Conservation (phyloP, 441 rosid genomes). For the Corymbia calophylla region DNA sequence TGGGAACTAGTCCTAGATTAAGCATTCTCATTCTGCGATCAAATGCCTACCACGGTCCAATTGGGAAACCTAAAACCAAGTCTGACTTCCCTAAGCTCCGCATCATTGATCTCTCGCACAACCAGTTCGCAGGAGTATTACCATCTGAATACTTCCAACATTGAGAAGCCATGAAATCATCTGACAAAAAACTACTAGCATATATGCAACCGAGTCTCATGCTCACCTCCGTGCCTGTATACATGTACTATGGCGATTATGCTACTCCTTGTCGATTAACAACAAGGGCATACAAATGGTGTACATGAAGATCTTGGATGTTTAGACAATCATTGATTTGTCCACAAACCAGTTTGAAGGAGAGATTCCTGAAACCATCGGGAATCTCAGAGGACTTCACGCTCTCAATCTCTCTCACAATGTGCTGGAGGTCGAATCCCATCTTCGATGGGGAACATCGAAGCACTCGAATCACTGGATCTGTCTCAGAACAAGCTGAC, state of each 20-base stretch:
- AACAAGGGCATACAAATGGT: neutral
- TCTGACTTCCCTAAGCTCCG: neutral
- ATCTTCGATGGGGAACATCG: neutral
- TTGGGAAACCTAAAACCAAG: neutral
- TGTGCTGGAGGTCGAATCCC: neutral
- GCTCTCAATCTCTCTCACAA: neutral
- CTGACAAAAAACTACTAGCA: neutral
- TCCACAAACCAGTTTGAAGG: neutral
- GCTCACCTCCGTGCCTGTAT: neutral
- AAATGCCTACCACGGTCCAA: neutral
- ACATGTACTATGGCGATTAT: neutral
- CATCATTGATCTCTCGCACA: neutral
- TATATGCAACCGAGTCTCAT: neutral
- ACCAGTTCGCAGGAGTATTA: neutral
- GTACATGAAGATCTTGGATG: neutral
- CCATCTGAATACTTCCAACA: neutral
- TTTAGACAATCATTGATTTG: neutral
- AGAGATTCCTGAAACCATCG: neutral
- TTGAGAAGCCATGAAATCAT: neutral
- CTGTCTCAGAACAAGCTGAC: neutral
- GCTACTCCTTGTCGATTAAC: neutral
- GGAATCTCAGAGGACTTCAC: neutral
- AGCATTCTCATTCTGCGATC: neutral
- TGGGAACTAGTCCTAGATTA: neutral
- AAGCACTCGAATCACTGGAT: neutral